Percentiles rank a stretch among this genome's conserved stretches.
phyloP scores from a whole-genome alignment of 1,284 basidiomycete genomes.

The Lentinula novae-zelandiae region DNA sequence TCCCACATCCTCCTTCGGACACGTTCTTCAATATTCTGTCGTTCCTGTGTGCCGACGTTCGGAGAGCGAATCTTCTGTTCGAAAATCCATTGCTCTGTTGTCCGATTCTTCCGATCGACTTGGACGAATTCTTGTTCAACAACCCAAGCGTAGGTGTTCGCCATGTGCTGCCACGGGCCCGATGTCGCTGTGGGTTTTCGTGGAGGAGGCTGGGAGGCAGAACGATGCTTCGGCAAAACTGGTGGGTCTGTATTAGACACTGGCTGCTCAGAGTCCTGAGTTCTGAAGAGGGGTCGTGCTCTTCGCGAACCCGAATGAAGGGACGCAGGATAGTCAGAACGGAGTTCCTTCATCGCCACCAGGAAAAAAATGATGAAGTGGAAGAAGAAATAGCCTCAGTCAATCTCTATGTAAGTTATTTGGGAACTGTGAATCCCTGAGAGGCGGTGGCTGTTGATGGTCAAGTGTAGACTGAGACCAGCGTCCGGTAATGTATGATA shows the following conservation, averaged over 20 bases:
- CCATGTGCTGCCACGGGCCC: constrained; percentile 38
- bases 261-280: neutral
- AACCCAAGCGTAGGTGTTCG: constrained; percentile 51
- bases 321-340: neutral
- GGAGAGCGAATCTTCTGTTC: constrained; percentile 47
- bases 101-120: constrained; percentile 39
- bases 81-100: constrained; percentile 58
- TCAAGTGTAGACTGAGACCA: neutral
- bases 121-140: constrained; percentile 47
- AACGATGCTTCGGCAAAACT: neutral
- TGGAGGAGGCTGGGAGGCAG: constrained; percentile 18
- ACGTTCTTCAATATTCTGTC: constrained; percentile 22
- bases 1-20: constrained; percentile 42
- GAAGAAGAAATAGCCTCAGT: neutral
- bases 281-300: neutral
- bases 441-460: neutral
- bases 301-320: neutral
- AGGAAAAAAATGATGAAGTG: neutral
- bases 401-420: neutral
- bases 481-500: neutral
- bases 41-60: constrained; percentile 20
- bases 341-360: neutral
- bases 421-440: neutral
- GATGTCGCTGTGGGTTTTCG: neutral
- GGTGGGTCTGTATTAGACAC: neutral